phyloP scores from a whole-genome alignment of 2,329 filamentous ascomycete genomes.

The Talaromyces amestolkiae region DNA sequence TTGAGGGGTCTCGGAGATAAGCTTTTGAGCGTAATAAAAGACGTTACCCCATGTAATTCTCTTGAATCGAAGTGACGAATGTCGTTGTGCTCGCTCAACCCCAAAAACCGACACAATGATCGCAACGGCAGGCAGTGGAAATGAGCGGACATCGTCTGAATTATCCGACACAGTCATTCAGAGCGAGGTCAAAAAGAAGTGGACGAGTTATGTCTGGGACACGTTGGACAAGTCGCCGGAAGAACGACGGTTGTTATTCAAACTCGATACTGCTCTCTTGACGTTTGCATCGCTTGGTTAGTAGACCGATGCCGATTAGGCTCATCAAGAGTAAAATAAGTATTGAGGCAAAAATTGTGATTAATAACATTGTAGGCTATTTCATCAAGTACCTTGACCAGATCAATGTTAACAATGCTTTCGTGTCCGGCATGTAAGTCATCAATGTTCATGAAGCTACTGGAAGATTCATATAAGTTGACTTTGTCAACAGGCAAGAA shows the following conservation, averaged over 20 bases:
- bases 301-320: neutral
- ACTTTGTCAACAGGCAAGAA: conserved; percentile 44
- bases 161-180: conserved; percentile 23
- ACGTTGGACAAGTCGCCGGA: conserved; percentile 52
- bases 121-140: neutral
- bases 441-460: neutral
- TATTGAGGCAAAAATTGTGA: neutral
- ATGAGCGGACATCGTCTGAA: conserved; percentile 19
- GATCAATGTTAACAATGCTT: conserved; percentile 48
- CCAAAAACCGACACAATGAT: neutral
- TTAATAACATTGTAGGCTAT: conserved; percentile 37
- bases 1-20: neutral
- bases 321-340: neutral
- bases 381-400: conserved; percentile 53
- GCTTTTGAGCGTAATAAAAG: neutral
- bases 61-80: neutral
- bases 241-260: conserved; percentile 50
- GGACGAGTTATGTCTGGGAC: conserved; percentile 54
- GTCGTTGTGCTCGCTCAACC: neutral
- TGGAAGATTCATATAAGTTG: neutral
- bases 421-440: conserved; percentile 47
- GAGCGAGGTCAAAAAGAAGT: conserved; percentile 38
- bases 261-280: conserved; percentile 49
- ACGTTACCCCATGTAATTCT: neutral
- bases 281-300: conserved; percentile 47